These are phyloP conservation scores for Fusarium oligoseptatum DNA, from an alignment of 2,329 filamentous ascomycete species.

Conservation along the genomic window DNA sequence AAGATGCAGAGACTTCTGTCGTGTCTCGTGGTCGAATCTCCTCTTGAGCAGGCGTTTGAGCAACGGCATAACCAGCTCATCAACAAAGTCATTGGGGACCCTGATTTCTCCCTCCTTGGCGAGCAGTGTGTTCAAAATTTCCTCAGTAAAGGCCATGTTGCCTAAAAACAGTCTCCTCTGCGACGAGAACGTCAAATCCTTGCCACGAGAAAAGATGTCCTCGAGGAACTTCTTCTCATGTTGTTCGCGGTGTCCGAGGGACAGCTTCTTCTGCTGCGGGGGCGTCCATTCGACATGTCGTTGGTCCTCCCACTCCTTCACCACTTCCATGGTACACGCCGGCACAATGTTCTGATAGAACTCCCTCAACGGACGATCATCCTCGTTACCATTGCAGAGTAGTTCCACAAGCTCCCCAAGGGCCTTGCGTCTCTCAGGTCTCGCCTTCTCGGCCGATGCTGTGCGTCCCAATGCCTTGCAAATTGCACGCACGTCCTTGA, in stretches of 20 bases:
- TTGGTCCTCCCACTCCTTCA: constrained; percentile 38
- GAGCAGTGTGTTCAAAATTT: constrained; percentile 27
- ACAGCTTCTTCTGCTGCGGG: constrained; percentile 25
- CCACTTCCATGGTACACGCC: constrained; percentile 33
- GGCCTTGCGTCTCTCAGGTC: constrained; percentile 38
- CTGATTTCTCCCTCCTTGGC: constrained; percentile 9
- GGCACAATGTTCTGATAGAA: constrained; percentile 45
- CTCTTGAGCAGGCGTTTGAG: constrained; percentile 38
- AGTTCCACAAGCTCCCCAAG: constrained; percentile 38
- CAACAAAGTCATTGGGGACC: constrained; percentile 36
- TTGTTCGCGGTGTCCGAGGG: constrained; percentile 31
- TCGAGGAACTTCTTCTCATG: constrained; percentile 33
- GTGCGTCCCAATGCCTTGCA: constrained; percentile 41
- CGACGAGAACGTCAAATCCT: neutral
- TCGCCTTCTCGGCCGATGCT: constrained; percentile 33
- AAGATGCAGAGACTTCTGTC: constrained; percentile 32
- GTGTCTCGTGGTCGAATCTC: constrained; percentile 15
- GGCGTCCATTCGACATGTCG: constrained; percentile 24
- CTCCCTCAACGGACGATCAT: constrained; percentile 35
- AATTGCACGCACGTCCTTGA: constrained; percentile 34
- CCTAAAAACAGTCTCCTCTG: constrained; percentile 30
- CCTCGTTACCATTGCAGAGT: constrained; percentile 21
- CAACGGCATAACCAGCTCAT: constrained; percentile 35
- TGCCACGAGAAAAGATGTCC: constrained; percentile 26
- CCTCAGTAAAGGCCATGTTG: constrained; percentile 28